These are phyloP conservation scores for Phaeotremella skinneri DNA, from an alignment of 768 basidiomycete species.

Conservation along the genomic window DNA sequence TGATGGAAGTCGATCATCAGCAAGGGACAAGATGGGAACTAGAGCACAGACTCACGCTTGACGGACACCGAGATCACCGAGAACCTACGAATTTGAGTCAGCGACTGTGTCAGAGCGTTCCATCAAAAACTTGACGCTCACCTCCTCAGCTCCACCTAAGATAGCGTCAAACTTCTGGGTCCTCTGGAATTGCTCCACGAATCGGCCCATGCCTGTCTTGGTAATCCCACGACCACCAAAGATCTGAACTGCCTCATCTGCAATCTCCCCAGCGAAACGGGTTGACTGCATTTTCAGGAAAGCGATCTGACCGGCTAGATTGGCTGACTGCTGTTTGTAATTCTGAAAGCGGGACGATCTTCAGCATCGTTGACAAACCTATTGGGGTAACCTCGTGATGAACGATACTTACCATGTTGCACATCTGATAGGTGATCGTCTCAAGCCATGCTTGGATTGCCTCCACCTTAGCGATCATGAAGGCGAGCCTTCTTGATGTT, in stretches of 20 bases:
- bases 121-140: not conserved
- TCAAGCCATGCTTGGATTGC: constrained; percentile 82
- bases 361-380: constrained; percentile 11
- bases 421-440: constrained; percentile 83
- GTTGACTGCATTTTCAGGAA: constrained; percentile 78
- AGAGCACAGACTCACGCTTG: constrained; percentile 43
- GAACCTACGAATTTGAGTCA: constrained; percentile 9
- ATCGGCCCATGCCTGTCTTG: constrained; percentile 59
- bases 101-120: not conserved
- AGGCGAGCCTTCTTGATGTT: constrained; percentile 57
- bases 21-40: not conserved
- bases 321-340: constrained; percentile 69
- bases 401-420: constrained; percentile 62
- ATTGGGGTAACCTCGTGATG: constrained; percentile 12
- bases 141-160: constrained; percentile 45
- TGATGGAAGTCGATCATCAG: not conserved
- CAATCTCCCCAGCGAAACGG: constrained; percentile 71
- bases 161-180: constrained; percentile 53
- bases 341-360: constrained; percentile 52
- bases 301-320: constrained; percentile 76
- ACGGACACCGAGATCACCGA: constrained; percentile 50
- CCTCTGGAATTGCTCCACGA: constrained; percentile 49
- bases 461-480: constrained; percentile 83
- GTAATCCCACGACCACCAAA: constrained; percentile 86
- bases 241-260: constrained; percentile 72